Conservation (phyloP, 192 early-diverging fungal genomes). For the Backusella liffmaniae region DNA sequence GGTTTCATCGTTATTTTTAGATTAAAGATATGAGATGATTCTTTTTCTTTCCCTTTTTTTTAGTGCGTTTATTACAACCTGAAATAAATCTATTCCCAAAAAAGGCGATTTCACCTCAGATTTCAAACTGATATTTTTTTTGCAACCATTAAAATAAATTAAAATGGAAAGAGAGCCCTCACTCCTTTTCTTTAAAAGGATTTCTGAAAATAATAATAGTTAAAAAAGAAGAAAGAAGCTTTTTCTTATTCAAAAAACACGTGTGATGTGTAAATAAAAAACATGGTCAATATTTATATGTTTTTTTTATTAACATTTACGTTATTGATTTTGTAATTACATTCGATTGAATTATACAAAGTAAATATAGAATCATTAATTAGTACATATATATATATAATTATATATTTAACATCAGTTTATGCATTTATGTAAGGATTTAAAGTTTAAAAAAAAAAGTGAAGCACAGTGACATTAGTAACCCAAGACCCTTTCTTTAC, state of each 20-base stretch:
- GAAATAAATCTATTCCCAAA: not conserved
- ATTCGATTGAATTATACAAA: not conserved
- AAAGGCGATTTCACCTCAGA: not conserved
- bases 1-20: not conserved
- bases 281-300: not conserved
- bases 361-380: not conserved
- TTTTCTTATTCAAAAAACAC: not conserved
- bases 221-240: not conserved
- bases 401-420: conserved; percentile 1
- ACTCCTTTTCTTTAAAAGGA: not conserved
- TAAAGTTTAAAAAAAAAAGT: not conserved
- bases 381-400: not conserved
- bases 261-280: not conserved
- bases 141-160: conserved; percentile 1
- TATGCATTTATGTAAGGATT: not conserved
- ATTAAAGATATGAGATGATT: not conserved
- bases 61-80: not conserved
- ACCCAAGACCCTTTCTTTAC: not conserved
- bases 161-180: not conserved
- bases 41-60: not conserved
- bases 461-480: not conserved
- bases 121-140: not conserved
- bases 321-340: not conserved
- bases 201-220: not conserved
- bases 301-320: not conserved